Percentiles rank a stretch among this genome's conserved stretches.
phyloP scores from a whole-genome alignment of 495 filamentous ascomycete genomes.

The Penicillium manginii region DNA sequence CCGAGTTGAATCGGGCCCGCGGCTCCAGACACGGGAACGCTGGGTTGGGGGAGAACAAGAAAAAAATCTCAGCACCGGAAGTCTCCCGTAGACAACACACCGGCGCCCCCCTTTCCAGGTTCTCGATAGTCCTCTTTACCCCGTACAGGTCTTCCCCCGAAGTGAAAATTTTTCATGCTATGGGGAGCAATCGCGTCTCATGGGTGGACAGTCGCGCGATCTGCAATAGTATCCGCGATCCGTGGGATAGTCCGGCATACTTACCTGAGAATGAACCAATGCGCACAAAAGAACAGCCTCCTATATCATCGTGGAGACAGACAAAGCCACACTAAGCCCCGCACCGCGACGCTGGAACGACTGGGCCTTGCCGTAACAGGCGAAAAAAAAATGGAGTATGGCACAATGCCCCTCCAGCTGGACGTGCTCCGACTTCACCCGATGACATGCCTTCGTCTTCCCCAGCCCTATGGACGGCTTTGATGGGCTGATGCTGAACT shows the following conservation, averaged over 20 bases:
- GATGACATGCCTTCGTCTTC: slow-evolving; percentile 4
- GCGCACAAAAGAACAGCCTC: slow-evolving; percentile 11
- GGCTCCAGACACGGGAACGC: slow-evolving; percentile 14
- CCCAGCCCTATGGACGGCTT: slow-evolving; percentile 11
- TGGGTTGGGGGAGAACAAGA: background rate
- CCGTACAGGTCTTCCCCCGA: slow-evolving; percentile 26
- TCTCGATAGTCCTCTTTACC: slow-evolving; percentile 9
- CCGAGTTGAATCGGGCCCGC: slow-evolving; percentile 24
- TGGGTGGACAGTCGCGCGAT: background rate
- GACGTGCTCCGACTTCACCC: slow-evolving; percentile 26
- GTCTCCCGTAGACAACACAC: slow-evolving; percentile 11
- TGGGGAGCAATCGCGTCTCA: background rate
- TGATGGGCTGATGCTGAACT: slow-evolving; percentile 2
- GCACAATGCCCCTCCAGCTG: slow-evolving; percentile 16
- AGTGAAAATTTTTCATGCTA: slow-evolving; percentile 14
- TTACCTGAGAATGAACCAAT: slow-evolving; percentile 2
- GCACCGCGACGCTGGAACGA: slow-evolving; percentile 10
- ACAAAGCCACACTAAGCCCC: slow-evolving; percentile 27
- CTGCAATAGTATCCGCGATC: slow-evolving; percentile 11
- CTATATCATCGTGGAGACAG: slow-evolving; percentile 28
- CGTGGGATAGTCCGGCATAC: slow-evolving; percentile 10
- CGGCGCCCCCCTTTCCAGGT: slow-evolving; percentile 14
- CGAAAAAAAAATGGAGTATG: slow-evolving; percentile 16
- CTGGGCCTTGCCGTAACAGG: background rate
- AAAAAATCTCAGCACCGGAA: slow-evolving; percentile 16